Evolutionary conservation across 2,329 filamentous ascomycete species (phyloP).

Genomic region (Colletotrichum eleusines): DNA sequence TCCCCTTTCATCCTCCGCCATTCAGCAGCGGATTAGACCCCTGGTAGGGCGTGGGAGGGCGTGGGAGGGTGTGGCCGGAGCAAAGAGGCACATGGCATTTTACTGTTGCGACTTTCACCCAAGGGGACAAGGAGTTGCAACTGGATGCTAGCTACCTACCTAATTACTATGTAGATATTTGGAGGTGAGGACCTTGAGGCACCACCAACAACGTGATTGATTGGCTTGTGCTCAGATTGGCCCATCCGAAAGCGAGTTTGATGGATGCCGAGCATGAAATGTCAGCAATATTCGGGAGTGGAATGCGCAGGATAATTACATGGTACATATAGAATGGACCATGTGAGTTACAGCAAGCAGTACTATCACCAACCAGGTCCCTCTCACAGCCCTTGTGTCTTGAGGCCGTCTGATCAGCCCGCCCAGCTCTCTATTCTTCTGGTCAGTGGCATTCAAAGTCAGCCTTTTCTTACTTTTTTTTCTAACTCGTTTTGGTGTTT

Average conservation of each 20-base stretch:
- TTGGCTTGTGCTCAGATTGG: not conserved
- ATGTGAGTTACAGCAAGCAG: not conserved
- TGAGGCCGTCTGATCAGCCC: slow-evolving; percentile 18
- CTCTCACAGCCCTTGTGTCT: slow-evolving; percentile 13
- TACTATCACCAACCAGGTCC: not conserved
- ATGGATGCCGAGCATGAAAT: not conserved
- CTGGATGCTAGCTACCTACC: too few relatives aligned
- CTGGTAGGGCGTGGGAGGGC: slow-evolving; percentile 2
- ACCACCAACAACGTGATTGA: not conserved
- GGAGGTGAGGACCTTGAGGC: not conserved
- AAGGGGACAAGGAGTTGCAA: not conserved
- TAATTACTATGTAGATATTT: not conserved
- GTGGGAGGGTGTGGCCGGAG: slow-evolving; percentile 14
- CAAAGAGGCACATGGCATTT: slow-evolving; percentile 26
- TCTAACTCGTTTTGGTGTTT: not conserved
- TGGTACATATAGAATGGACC: too few relatives aligned
- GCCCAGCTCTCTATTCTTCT: not conserved
- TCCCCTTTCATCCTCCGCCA: slow-evolving; percentile 26
- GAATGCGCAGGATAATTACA: not conserved
- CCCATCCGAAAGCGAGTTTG: slow-evolving; percentile 1
- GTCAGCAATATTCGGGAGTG: not conserved
- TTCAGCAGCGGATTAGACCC: slow-evolving; percentile 14
- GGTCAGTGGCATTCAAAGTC: not conserved
- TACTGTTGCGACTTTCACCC: slow-evolving; percentile 13
- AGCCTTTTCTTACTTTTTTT: not conserved